A percentile compares a stretch with the other conserved stretches of the same genome.
Conservation (phyloP, 768 basidiomycete genomes). For the Suillus tomentosus region DNA sequence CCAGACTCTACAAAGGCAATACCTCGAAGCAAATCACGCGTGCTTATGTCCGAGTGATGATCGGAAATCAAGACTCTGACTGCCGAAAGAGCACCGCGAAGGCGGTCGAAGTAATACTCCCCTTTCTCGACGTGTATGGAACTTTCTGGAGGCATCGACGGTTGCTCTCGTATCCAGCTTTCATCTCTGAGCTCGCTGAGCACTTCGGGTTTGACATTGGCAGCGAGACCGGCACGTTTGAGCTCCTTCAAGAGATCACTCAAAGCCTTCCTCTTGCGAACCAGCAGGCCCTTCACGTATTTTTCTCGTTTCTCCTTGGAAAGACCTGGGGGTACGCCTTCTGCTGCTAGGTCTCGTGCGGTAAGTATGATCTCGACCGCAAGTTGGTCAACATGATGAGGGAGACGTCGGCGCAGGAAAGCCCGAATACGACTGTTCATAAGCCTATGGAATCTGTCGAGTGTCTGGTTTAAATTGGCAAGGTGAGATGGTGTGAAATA, state of each 20-base stretch:
- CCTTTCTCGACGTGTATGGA: conserved; percentile 39
- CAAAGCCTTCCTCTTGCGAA: conserved; percentile 88
- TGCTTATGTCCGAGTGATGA: conserved; percentile 82
- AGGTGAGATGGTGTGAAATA: conserved; percentile 38
- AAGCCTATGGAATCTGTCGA: conserved; percentile 49
- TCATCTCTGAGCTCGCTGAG: conserved; percentile 55
- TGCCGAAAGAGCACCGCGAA: conserved; percentile 64
- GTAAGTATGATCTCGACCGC: conserved; percentile 66
- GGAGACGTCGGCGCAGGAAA: conserved; percentile 43
- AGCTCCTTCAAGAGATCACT: conserved; percentile 89
- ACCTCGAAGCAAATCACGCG: conserved; percentile 85
- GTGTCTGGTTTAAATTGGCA: conserved; percentile 51
- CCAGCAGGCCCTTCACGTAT: conserved; percentile 70
- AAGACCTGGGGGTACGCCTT: conserved; percentile 43
- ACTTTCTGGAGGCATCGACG: conserved; percentile 34
- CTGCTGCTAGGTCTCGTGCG: conserved; percentile 54
- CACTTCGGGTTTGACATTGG: conserved; percentile 69
- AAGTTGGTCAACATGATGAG: conserved; percentile 52
- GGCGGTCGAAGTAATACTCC: conserved; percentile 65
- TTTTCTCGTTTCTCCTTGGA: conserved; percentile 56
- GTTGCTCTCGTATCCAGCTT: conserved; percentile 70
- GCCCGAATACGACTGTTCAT: conserved; percentile 43
- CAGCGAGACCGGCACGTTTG: conserved; percentile 73
- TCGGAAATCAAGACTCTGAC: conserved; percentile 60
- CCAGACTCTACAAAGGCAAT: conserved; percentile 78